Evolutionary conservation across 352 stramenopile species (phyloP).

Genomic region (Globisporangium echinulatum): DNA sequence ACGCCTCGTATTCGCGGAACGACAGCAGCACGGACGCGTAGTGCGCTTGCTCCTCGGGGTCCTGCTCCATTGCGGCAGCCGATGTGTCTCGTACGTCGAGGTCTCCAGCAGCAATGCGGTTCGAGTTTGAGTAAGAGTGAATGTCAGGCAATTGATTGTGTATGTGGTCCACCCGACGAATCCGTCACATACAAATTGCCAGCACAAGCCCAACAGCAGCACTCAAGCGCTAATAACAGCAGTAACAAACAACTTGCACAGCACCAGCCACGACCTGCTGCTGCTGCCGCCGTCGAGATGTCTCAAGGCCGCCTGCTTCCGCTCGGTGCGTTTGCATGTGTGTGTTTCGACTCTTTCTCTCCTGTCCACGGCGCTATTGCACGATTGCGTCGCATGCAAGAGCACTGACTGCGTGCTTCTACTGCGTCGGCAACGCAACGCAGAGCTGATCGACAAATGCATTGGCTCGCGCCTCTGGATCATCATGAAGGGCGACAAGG

Average conservation of each 20-base stretch:
- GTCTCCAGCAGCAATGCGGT: background rate
- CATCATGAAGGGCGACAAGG: constrained; percentile 98
- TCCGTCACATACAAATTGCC: constrained; percentile 11
- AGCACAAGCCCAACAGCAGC: background rate
- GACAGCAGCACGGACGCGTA: constrained; percentile 82
- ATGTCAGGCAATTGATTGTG: background rate
- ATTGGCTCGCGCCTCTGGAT: constrained; percentile 98
- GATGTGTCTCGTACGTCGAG: background rate
- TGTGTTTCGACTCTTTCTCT: background rate
- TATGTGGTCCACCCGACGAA: background rate
- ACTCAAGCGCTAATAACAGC: constrained; percentile 5
- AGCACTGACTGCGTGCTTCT: too few species aligned
- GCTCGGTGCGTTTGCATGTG: constrained; percentile 40
- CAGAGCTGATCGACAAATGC: constrained; percentile 99
- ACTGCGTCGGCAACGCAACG: too few species aligned
- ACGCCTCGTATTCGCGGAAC: constrained; percentile 81
- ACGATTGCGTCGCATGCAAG: background rate
- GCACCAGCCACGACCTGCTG: too few species aligned
- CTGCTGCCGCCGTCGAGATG: constrained; percentile 27
- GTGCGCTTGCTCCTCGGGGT: constrained; percentile 73
- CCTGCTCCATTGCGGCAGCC: constrained; percentile 29
- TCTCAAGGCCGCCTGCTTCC: constrained; percentile 70
- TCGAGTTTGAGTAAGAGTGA: too few species aligned
- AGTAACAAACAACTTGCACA: background rate
- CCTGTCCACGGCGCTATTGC: too few species aligned